A percentile compares a stretch with the other conserved stretches of the same genome.
These are phyloP conservation scores for Penicillium aurantiogriseum DNA, from an alignment of 2,329 filamentous ascomycete genomes.

Conservation along the genomic window DNA sequence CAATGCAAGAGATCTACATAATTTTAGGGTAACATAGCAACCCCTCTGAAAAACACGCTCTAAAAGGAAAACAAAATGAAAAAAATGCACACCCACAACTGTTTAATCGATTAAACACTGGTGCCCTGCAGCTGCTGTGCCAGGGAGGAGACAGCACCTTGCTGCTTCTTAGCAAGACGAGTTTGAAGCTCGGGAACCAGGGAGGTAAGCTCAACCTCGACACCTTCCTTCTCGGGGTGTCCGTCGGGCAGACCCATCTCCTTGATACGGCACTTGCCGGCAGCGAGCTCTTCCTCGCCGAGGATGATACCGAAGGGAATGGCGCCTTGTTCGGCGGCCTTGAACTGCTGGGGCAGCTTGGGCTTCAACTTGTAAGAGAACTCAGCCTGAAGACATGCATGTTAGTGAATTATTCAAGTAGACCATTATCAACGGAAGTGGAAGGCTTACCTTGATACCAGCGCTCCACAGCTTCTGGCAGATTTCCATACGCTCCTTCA, in stretches of 20 bases:
- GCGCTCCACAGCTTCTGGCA: slow-evolving; percentile 77
- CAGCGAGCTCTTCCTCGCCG: slow-evolving; percentile 82
- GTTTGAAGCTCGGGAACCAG: slow-evolving; percentile 29
- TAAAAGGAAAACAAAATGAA: slow-evolving; percentile 1
- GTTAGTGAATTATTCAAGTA: slow-evolving; percentile 19
- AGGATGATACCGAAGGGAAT: slow-evolving; percentile 86
- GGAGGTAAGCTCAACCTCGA: slow-evolving; percentile 61
- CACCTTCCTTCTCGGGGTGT: slow-evolving; percentile 86
- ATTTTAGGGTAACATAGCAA: slow-evolving; percentile 5
- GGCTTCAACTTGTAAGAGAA: slow-evolving; percentile 89
- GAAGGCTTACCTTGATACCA: slow-evolving; percentile 67
- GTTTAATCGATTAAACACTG: slow-evolving; percentile 16
- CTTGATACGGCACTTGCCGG: slow-evolving; percentile 86
- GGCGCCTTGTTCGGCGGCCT: slow-evolving; percentile 74
- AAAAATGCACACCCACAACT: slow-evolving; percentile 18
- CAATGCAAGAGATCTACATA: slow-evolving; percentile 13
- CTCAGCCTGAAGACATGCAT: slow-evolving; percentile 59
- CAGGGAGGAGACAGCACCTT: slow-evolving; percentile 16
- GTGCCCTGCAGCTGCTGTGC: slow-evolving; percentile 26
- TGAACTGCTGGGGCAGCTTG: slow-evolving; percentile 85
- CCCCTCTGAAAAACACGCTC: slow-evolving; percentile 10
- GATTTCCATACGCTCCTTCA: slow-evolving; percentile 81
- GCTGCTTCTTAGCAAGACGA: slow-evolving; percentile 25
- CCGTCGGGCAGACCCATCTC: slow-evolving; percentile 74
- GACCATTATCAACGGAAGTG: not conserved